Evolutionary conservation across 495 filamentous ascomycete species (phyloP).

Genomic region (Penicillium turbatum): DNA sequence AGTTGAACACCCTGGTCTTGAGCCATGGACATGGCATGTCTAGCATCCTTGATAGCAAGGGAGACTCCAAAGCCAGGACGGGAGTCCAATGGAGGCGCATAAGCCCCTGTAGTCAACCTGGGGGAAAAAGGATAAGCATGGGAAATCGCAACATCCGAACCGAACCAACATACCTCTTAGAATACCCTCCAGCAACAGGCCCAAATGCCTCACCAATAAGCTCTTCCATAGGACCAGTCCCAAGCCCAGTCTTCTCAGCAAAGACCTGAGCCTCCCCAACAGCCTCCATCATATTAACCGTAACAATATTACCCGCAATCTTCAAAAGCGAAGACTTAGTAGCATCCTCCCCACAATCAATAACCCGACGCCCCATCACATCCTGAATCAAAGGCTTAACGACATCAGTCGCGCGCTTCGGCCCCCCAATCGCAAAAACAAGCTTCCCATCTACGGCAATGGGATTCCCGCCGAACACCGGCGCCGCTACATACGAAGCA

Average conservation of each 20-base stretch:
- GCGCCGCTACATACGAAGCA: conserved; percentile 40
- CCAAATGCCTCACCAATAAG: conserved; percentile 51
- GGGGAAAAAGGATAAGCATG: background rate
- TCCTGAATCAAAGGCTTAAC: conserved; percentile 45
- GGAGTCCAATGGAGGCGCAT: conserved; percentile 39
- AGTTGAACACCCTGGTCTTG: conserved; percentile 33
- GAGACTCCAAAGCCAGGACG: conserved; percentile 45
- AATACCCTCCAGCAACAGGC: conserved; percentile 45
- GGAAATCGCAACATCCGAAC: background rate
- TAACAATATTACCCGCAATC: conserved; percentile 48
- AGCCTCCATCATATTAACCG: conserved; percentile 47
- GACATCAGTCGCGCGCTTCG: conserved; percentile 28
- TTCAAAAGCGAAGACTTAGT: conserved; percentile 43
- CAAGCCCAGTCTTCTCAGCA: conserved; percentile 51
- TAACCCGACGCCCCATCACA: conserved; percentile 44
- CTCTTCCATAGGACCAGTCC: conserved; percentile 45
- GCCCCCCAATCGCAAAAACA: conserved; percentile 45
- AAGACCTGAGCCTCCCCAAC: conserved; percentile 53
- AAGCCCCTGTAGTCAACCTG: conserved; percentile 43
- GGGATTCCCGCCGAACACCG: conserved; percentile 44
- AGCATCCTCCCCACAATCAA: conserved; percentile 48
- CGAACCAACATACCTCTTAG: conserved; percentile 35
- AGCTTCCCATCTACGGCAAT: conserved; percentile 44
- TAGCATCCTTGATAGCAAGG: conserved; percentile 45
- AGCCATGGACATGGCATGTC: conserved; percentile 38